Conservation (phyloP, 306 rosid species). For the Medicago ruthenica region DNA sequence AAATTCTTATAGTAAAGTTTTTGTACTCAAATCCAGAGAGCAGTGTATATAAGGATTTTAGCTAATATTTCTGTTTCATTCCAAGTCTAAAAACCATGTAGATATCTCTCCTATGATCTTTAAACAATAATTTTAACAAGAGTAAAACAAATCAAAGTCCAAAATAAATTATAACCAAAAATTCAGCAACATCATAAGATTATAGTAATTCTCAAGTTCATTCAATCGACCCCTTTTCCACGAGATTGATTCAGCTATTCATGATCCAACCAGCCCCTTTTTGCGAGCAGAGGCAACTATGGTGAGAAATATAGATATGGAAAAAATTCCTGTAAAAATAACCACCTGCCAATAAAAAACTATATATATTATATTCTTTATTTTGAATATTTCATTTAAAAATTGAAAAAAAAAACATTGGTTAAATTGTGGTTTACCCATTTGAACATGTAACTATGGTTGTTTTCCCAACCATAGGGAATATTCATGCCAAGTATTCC, state of each 20-base stretch:
- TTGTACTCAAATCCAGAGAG: too few species aligned
- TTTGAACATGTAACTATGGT: constrained; percentile 67
- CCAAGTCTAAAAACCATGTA: too few species aligned
- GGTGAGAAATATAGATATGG: constrained; percentile 42
- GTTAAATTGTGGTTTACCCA: constrained; percentile 64
- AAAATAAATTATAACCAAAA: too few species aligned
- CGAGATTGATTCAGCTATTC: constrained; percentile 24
- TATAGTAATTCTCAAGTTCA: background rate
- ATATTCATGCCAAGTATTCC: constrained; percentile 79
- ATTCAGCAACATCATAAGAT: background rate
- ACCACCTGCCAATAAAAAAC: constrained; percentile 58
- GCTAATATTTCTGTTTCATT: background rate
- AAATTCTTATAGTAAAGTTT: too few species aligned
- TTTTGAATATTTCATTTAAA: background rate
- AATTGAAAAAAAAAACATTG: background rate
- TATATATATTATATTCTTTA: background rate
- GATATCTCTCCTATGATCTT: background rate
- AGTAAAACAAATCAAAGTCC: background rate
- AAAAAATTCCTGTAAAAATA: constrained; percentile 43
- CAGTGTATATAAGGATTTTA: too few species aligned
- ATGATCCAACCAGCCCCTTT: constrained; percentile 73
- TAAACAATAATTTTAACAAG: background rate
- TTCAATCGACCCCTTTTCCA: constrained; percentile 1
- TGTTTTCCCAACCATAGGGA: constrained; percentile 58
- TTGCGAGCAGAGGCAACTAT: constrained; percentile 60